Percentiles rank a stretch among this genome's conserved stretches.
These are phyloP conservation scores for Prunus mume DNA, from an alignment of 306 rosid species.

Conservation along the genomic window DNA sequence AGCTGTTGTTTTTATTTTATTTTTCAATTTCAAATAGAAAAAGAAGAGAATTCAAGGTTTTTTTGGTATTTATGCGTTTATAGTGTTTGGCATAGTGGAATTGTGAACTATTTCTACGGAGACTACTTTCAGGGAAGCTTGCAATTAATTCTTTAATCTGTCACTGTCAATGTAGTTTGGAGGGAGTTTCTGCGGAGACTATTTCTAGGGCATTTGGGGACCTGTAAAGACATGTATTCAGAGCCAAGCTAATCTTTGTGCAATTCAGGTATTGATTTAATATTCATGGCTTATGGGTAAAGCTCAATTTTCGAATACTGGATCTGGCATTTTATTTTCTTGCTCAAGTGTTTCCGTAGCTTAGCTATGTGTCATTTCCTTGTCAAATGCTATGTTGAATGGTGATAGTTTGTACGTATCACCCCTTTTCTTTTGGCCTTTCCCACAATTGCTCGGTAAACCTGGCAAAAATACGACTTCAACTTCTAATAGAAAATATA, in stretches of 20 bases:
- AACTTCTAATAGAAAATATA: too few relatives aligned
- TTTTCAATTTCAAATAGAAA: too few relatives aligned
- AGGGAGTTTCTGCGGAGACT: conserved; percentile 92
- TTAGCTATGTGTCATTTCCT: background rate
- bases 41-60: background rate
- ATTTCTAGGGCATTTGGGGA: conserved; percentile 90
- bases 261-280: conserved; percentile 42
- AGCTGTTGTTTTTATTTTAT: background rate
- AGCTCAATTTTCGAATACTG: background rate
- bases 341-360: background rate
- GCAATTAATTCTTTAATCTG: background rate
- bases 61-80: too few relatives aligned
- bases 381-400: too few relatives aligned
- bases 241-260: conserved; percentile 71
- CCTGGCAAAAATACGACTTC: too few relatives aligned
- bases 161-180: conserved; percentile 50
- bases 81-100: background rate
- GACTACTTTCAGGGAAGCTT: background rate
- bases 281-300: background rate
- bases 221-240: conserved; percentile 78
- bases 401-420: too few relatives aligned
- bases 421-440: too few relatives aligned
- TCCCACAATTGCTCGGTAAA: too few relatives aligned
- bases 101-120: background rate
- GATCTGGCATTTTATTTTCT: background rate